Evolutionary conservation across 768 basidiomycete genomes (phyloP).

Genomic region (Amanita brunnescens): DNA sequence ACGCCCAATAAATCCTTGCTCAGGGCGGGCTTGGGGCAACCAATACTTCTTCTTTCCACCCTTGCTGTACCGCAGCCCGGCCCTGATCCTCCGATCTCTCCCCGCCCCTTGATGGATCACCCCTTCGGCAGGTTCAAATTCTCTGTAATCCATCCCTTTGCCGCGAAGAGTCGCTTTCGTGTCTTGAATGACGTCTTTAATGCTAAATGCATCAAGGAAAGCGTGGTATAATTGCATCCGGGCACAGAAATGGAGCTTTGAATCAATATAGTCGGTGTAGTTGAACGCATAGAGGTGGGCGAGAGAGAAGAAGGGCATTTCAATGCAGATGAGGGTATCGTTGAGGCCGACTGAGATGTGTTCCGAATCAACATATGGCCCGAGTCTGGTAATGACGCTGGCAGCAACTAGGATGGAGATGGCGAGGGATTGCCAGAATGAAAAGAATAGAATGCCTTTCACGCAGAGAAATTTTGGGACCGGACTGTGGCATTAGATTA

Average conservation of each 20-base stretch:
- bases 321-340: conserved; percentile 87
- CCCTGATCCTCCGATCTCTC: conserved; percentile 78
- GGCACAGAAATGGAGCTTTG: conserved; percentile 53
- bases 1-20: conserved; percentile 31
- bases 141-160: conserved; percentile 89
- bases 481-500: conserved; percentile 39
- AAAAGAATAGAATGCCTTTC: conserved; percentile 97
- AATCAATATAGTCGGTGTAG: conserved; percentile 75
- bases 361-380: conserved; percentile 80
- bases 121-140: conserved; percentile 94
- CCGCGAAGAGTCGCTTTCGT: conserved; percentile 74
- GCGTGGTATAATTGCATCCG: conserved; percentile 88
- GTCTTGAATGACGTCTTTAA: conserved; percentile 84
- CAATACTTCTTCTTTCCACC: conserved; percentile 96
- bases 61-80: conserved; percentile 83
- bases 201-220: conserved; percentile 79
- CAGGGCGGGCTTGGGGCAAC: conserved; percentile 62
- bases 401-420: conserved; percentile 87
- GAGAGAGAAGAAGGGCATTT: conserved; percentile 96
- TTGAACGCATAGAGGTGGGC: conserved; percentile 95
- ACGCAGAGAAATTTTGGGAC: conserved; percentile 98
- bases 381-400: conserved; percentile 65
- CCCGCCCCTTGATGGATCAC: conserved; percentile 86
- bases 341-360: conserved; percentile 87
- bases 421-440: conserved; percentile 91